A percentile compares a stretch with the other conserved stretches of the same genome.
phyloP scores from a whole-genome alignment of 1,139 yeast species.

The Blastobotrys apis region DNA sequence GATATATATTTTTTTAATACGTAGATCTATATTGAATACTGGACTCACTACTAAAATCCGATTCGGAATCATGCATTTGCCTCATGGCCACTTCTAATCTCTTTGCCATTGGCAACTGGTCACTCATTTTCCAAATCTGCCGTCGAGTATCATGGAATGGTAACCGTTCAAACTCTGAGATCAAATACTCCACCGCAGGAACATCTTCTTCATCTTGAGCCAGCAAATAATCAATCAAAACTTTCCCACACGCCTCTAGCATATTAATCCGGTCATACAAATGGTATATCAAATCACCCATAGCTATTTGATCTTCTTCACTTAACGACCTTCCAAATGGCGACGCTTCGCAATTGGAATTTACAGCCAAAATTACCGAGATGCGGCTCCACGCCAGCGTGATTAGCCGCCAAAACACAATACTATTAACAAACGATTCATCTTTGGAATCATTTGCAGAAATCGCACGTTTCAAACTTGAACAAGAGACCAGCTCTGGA shows the following conservation, averaged over 20 bases:
- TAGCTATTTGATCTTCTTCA: constrained; percentile 10
- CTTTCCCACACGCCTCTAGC: constrained; percentile 8
- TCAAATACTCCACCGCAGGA: constrained; percentile 3
- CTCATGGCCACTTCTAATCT: constrained; percentile 12
- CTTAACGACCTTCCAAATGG: constrained; percentile 1
- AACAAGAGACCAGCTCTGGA: constrained; percentile 4
- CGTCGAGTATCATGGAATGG: neutral
- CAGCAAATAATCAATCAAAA: constrained; percentile 4
- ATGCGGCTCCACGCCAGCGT: constrained; percentile 6
- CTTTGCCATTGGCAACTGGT: constrained; percentile 8
- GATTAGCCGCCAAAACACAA: constrained; percentile 8
- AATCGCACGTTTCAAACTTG: neutral
- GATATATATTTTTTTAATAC: no score
- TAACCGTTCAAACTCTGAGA: constrained; percentile 10
- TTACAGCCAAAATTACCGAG: constrained; percentile 6
- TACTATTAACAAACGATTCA: constrained; percentile 7
- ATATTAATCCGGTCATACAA: neutral
- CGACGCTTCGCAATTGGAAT: neutral
- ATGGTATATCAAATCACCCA: constrained; percentile 5
- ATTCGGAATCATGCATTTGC: constrained; percentile 6
- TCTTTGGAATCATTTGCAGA: constrained; percentile 1
- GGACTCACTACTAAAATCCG: no score
- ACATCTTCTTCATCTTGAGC: neutral
- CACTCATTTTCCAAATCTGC: constrained; percentile 2
- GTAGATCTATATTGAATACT: no score